Evolutionary conservation across 2,329 filamentous ascomycete genomes (phyloP).

Genomic region (Pyrenophora teres): DNA sequence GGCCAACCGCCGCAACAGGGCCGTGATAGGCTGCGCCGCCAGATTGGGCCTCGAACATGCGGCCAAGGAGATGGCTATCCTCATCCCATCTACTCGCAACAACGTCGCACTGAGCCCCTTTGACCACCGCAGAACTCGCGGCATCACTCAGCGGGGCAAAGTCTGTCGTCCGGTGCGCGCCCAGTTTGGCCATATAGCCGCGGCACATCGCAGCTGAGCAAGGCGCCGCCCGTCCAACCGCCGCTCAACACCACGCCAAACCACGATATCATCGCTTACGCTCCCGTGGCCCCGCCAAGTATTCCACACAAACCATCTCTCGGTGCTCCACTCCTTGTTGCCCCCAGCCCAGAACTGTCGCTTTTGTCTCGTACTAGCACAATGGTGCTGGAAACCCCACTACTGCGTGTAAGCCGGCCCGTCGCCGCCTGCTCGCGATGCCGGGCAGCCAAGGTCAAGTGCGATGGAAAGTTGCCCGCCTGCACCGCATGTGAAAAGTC

Average conservation of each 20-base stretch:
- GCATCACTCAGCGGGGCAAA: slow-evolving; percentile 2
- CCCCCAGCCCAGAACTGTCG: slow-evolving; percentile 1
- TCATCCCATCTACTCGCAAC: slow-evolving; percentile 3
- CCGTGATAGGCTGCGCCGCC: slow-evolving; percentile 21
- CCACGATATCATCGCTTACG: slow-evolving; percentile 12
- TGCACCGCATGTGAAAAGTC: slow-evolving; percentile 95
- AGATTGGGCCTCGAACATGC: slow-evolving; percentile 14
- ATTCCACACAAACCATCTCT: slow-evolving; percentile 2
- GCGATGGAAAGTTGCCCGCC: slow-evolving; percentile 92
- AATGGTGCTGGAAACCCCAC: slow-evolving; percentile 60
- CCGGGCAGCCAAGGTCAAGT: slow-evolving; percentile 94
- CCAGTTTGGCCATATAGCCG: slow-evolving; percentile 3
- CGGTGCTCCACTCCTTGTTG: neutral
- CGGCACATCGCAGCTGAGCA: neutral
- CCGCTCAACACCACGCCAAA: slow-evolving; percentile 24
- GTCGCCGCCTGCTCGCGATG: slow-evolving; percentile 82
- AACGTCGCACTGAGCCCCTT: neutral
- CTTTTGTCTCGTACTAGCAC: slow-evolving; percentile 13
- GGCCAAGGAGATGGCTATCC: slow-evolving; percentile 6
- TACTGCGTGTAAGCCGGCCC: slow-evolving; percentile 75
- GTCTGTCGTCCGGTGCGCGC: neutral
- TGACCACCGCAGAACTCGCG: neutral
- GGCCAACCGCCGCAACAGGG: slow-evolving; percentile 10
- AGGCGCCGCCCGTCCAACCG: slow-evolving; percentile 7
- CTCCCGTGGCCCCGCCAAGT: slow-evolving; percentile 3